Conservation (phyloP, 1,139 yeast genomes). For the Nadsonia starkeyi-henricii region DNA sequence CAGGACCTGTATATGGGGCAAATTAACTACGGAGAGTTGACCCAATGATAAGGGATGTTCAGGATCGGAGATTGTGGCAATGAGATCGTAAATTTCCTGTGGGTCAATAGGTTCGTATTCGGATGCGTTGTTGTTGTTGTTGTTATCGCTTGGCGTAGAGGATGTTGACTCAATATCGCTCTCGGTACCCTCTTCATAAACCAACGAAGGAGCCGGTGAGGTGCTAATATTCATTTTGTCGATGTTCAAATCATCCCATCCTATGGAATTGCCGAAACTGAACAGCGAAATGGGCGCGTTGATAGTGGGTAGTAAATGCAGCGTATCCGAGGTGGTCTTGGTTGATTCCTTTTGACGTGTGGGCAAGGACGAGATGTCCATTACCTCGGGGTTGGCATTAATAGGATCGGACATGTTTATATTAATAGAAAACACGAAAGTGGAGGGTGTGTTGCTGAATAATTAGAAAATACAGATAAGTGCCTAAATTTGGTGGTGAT, state of each 20-base stretch:
- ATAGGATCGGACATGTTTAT: slow-evolving; percentile 67
- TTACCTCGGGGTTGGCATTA: slow-evolving; percentile 82
- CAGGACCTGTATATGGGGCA: slow-evolving; percentile 59
- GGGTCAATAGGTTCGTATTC: slow-evolving; percentile 61
- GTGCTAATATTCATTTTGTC: slow-evolving; percentile 4
- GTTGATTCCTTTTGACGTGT: slow-evolving; percentile 33
- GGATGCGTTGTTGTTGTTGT: slow-evolving; percentile 13
- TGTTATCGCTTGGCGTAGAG: too few relatives aligned
- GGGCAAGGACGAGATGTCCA: slow-evolving; percentile 67
- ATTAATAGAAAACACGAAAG: too few relatives aligned
- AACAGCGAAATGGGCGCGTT: slow-evolving; percentile 5
- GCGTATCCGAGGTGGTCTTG: background rate
- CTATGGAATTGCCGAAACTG: slow-evolving; percentile 3
- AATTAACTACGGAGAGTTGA: slow-evolving; percentile 84
- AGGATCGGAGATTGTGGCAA: slow-evolving; percentile 87
- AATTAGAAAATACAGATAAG: background rate
- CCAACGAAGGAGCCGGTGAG: background rate
- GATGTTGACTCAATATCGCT: slow-evolving; percentile 1
- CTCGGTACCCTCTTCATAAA: background rate
- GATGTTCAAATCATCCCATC: slow-evolving; percentile 8
- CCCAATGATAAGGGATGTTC: slow-evolving; percentile 95
- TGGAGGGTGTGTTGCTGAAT: background rate
- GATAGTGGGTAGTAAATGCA: slow-evolving; percentile 1
- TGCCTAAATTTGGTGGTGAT: too few relatives aligned
- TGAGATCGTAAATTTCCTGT: slow-evolving; percentile 60